These are phyloP conservation scores for Cucumis variabilis DNA, from an alignment of 331 rosid genomes.

Conservation along the genomic window DNA sequence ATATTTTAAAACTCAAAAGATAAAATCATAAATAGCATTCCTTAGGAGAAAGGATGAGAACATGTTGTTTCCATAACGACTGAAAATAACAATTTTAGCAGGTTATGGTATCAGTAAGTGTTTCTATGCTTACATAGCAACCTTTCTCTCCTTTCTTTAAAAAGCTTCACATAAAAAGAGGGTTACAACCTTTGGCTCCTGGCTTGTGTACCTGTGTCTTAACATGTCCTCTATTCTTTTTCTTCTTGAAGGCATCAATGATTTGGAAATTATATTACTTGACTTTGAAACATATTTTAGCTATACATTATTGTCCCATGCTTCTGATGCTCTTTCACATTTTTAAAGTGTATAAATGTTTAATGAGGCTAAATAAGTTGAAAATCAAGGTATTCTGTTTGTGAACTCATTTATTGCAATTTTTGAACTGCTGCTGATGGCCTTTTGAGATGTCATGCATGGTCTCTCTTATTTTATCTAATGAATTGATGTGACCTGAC, in stretches of 20 bases:
- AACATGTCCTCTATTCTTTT: not conserved
- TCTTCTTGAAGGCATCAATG: not conserved
- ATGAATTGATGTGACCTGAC: not conserved
- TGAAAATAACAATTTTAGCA: not conserved
- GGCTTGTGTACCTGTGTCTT: not conserved
- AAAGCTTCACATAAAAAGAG: not conserved
- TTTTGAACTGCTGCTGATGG: not conserved
- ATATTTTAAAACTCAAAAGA: not conserved
- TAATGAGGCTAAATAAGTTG: not conserved
- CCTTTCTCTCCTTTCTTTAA: slow-evolving; percentile 16
- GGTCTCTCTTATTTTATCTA: not conserved
- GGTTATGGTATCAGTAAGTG: not conserved
- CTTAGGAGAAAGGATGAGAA: not conserved
- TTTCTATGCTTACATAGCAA: not conserved
- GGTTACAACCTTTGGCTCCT: slow-evolving; percentile 13
- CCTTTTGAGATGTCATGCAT: not conserved
- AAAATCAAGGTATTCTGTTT: not conserved
- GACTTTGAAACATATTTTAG: not conserved
- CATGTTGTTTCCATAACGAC: not conserved
- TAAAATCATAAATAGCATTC: not conserved
- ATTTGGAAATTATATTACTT: not conserved
- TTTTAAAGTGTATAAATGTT: not conserved
- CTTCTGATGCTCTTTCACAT: not conserved
- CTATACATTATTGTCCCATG: not conserved
- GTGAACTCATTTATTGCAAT: not conserved